Evolutionary conservation across 1,284 basidiomycete genomes (phyloP), one percentile per base, ranked within the genome.

Genomic region (Rhizoctonia solani): DNA sequence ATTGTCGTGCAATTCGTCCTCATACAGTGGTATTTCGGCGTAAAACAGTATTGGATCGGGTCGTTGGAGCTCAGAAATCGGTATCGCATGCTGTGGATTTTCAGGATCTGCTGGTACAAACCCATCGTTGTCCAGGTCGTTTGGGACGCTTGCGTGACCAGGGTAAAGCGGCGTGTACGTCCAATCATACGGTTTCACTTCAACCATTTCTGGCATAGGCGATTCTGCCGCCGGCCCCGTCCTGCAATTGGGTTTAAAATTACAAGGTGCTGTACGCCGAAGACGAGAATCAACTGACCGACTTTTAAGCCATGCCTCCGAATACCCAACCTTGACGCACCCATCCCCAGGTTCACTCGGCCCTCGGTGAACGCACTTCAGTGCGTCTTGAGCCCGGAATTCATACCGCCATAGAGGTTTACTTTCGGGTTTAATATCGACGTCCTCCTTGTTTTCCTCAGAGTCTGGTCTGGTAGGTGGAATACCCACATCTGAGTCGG

Each of bases 1-100:
- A 74, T 97, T 95, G 74, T 98, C 95, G 74, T 97, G 93, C 54
- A 98, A 80, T 76, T 98, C 95, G 75, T 96, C 93, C 74, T 98
- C 94, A 74, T 91, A 98, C 3, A 98, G 79, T 0, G 92, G 89
- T 0, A 97, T 87, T 74, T 97, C 94, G 14, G 94, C 92, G 74
- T 95, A 98, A 79, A 95, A 98, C 21, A 97, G 78, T 69, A 98
- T 98, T 2, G 95, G 95, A 77, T 97, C 94, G 66, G 88, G 92
- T 39, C 91, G 84, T n/a, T 87, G 90, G 34, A 97, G 83, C 70
- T 95, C 87, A 0, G 86, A 82, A 70, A 96, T 81, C 0, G 93
- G 93, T 66, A 97, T 94, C 2, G 75, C 72, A 72, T 94, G 87
- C 0, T 78, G 73, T 29, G 77, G 74, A 71, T 84, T 81, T 39